These are phyloP conservation scores for Cryptococcus wingfieldii DNA, from an alignment of 1,284 basidiomycete species.

Conservation along the genomic window DNA sequence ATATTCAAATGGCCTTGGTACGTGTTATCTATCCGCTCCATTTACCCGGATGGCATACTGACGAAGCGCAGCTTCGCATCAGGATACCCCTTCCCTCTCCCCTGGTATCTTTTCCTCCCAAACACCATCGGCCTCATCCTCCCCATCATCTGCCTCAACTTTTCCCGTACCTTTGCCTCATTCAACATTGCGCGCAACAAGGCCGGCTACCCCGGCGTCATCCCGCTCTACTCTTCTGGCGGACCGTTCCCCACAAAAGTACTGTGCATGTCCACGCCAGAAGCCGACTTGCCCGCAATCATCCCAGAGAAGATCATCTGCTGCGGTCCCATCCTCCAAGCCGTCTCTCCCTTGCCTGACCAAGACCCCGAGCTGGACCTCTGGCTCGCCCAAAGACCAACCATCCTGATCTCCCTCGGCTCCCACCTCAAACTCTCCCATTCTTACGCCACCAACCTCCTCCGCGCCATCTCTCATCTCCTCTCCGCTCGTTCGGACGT, in stretches of 20 bases:
- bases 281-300: conserved; percentile 14
- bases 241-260: not conserved
- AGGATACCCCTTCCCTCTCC: not conserved
- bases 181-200: conserved; percentile 5
- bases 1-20: conserved; percentile 3
- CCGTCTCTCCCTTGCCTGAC: conserved; percentile 3
- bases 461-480: conserved; percentile 6
- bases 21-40: too few species aligned
- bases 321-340: conserved; percentile 22
- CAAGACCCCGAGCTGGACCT: conserved; percentile 14
- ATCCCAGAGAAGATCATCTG: conserved; percentile 12
- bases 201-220: conserved; percentile 13
- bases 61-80: not conserved
- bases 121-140: conserved; percentile 14
- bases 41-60: too few species aligned
- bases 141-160: conserved; percentile 5
- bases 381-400: conserved; percentile 7
- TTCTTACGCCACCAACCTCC: conserved; percentile 10
- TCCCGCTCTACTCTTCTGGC: conserved; percentile 7
- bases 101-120: conserved; percentile 13
- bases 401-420: conserved; percentile 19
- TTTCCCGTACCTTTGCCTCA: conserved; percentile 12
- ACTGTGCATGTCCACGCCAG: conserved; percentile 19
- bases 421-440: conserved; percentile 9
- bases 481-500: conserved; percentile 17